Base-by-base conservation (phyloP, 352 stramenopile genomes). In the Salisapilia sapeloensis region DNA sequence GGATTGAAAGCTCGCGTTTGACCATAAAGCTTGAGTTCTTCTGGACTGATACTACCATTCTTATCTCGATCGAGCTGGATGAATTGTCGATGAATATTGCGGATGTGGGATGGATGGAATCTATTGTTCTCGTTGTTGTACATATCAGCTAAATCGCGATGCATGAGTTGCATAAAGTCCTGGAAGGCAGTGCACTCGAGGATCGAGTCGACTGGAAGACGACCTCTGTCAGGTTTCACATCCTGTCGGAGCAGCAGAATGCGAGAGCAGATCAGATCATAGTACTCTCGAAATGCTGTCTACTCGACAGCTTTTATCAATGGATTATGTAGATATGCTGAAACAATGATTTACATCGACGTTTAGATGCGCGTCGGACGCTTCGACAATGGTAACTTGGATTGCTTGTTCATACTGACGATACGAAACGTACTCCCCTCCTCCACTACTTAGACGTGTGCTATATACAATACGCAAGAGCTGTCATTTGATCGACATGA, bases 1-100 rank as follows among this genome's bases (percentile, higher is more conserved):
- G 55, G 53, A 21, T 78, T 71, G 43, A 82, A 82, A 0, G 66
- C 66, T 33, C 55, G 54, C 49, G 77, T 77, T 42, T 79, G 78
- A 14, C 66, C 66, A 31, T 60, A 82, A 1, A 63, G 44, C 10
- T 54, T 11, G 9, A 82, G 31, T 35, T 82, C 66, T 6, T 33
- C 38, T 4, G 35, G 39, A 17, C 58, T 76, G 2, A 82, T 39
- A 38, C 77, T 49, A 9, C 62, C 62, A 37, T 77, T 79, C 28
- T 62, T 56, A 35, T 77, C 57, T 5, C 36, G 38, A 24, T 82
- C 66, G n/a, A 82, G 39, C 26, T 82, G 66, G 14, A 72, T 27
- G 44, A 75, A 77, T 26, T 82, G 62, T 3, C 49, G 44, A 14
- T 79, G 62, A 2, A 82, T 46, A 8, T 59, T 41, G 4, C 60